Percentiles rank a stretch among this genome's conserved stretches.
Evolutionary conservation across 2,329 filamentous ascomycete species (phyloP).

Genomic region (Corynespora cassiicola): DNA sequence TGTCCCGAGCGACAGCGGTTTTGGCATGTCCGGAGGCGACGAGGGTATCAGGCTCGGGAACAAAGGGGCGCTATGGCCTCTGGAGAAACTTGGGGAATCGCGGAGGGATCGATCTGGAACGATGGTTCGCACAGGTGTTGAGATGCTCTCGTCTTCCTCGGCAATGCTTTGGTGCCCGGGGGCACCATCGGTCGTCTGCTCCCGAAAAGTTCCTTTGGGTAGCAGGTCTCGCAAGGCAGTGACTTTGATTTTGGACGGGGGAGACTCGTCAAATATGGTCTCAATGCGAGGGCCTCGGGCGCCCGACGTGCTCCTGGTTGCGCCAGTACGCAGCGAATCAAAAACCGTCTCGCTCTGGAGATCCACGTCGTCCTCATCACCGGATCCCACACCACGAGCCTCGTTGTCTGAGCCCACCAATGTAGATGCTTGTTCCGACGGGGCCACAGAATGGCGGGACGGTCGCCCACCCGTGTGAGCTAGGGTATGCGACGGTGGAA

Average conservation of each 20-base stretch:
- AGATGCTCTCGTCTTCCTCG: constrained; percentile 57
- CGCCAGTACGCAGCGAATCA: constrained; percentile 76
- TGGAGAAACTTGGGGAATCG: constrained; percentile 42
- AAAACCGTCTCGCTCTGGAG: constrained; percentile 78
- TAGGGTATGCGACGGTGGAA: constrained; percentile 40
- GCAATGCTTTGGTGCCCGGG: constrained; percentile 52
- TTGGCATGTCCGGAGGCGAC: constrained; percentile 53
- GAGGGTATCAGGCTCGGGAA: constrained; percentile 50
- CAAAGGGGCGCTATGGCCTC: constrained; percentile 38
- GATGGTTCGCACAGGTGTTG: constrained; percentile 55
- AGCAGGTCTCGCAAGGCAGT: constrained; percentile 57
- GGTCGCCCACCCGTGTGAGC: constrained; percentile 47
- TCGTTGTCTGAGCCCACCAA: constrained; percentile 75
- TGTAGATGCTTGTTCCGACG: constrained; percentile 68
- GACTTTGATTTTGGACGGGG: constrained; percentile 53
- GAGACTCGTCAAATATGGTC: constrained; percentile 82
- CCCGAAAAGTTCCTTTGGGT: constrained; percentile 53
- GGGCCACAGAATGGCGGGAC: constrained; percentile 61
- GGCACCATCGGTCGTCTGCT: constrained; percentile 38
- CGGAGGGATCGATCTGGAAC: constrained; percentile 44
- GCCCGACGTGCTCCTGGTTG: constrained; percentile 69
- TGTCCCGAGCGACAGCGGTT: constrained; percentile 47
- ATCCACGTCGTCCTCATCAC: constrained; percentile 80
- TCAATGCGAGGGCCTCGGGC: constrained; percentile 75
- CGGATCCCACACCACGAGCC: constrained; percentile 67